Percentiles rank a stretch among this genome's conserved stretches.
Conservation (phyloP, 257 asterid genomes). For the Nicotiana obtusifolia region DNA sequence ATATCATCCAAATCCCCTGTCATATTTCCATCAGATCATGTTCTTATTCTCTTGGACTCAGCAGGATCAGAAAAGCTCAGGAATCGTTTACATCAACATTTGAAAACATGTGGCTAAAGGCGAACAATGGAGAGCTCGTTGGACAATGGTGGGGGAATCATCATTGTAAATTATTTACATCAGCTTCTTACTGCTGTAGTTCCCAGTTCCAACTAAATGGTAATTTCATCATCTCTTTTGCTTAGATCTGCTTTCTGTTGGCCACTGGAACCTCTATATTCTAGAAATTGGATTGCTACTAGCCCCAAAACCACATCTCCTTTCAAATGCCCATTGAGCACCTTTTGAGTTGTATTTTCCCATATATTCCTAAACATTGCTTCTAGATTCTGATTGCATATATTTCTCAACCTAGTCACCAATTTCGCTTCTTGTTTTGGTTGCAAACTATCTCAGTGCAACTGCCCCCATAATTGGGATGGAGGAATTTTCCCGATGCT, state of each 20-base stretch:
- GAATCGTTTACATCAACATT: not conserved
- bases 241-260: not conserved
- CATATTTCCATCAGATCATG: not conserved
- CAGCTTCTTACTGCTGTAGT: not conserved
- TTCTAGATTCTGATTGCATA: not conserved
- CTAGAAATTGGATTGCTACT: not conserved
- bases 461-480: not conserved
- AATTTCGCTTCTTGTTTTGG: not conserved
- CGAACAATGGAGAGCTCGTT: not conserved
- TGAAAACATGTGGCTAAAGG: not conserved
- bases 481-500: not conserved
- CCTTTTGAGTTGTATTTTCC: not conserved
- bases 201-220: not conserved
- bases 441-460: not conserved
- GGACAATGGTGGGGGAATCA: no score
- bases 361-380: not conserved
- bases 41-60: not conserved
- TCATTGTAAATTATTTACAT: not conserved
- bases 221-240: not conserved
- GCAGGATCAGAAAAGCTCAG: not conserved
- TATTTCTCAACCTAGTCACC: not conserved
- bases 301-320: not conserved
- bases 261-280: not conserved
- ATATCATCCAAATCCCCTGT: not conserved
- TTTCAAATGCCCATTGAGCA: not conserved